Conservation (phyloP, 768 basidiomycete genomes). For the Lactifluus pinguis region DNA sequence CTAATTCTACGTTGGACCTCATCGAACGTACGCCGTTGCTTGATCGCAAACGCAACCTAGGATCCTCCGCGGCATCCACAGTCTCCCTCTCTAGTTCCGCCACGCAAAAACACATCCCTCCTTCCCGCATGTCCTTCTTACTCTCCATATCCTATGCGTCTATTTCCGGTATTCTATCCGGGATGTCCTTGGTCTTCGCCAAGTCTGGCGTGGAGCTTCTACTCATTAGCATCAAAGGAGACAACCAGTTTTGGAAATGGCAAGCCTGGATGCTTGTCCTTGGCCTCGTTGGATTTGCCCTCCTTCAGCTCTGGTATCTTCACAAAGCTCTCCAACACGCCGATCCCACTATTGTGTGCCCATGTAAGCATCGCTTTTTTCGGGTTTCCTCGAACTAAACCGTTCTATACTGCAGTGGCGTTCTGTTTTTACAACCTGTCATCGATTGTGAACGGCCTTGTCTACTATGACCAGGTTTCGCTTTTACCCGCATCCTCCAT, state of each 20-base stretch:
- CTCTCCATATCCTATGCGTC: conserved; percentile 82
- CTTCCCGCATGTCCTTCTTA: conserved; percentile 44
- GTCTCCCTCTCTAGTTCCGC: conserved; percentile 13
- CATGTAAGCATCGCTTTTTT: conserved; percentile 40
- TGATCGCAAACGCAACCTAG: conserved; percentile 31
- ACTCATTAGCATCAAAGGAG: conserved; percentile 61
- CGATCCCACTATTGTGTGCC: conserved; percentile 80
- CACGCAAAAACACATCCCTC: conserved; percentile 19
- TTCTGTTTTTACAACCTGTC: conserved; percentile 95
- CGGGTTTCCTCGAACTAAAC: not conserved
- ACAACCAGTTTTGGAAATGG: conserved; percentile 81
- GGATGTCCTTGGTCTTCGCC: conserved; percentile 88
- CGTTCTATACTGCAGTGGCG: conserved; percentile 42
- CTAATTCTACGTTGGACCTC: conserved; percentile 18
- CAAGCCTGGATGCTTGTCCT: conserved; percentile 74
- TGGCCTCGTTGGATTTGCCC: conserved; percentile 61
- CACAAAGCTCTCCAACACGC: conserved; percentile 73
- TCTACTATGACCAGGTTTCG: conserved; percentile 83
- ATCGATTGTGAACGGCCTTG: conserved; percentile 80
- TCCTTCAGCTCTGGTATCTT: conserved; percentile 79
- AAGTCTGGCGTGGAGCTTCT: conserved; percentile 90
- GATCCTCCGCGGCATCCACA: conserved; percentile 24
- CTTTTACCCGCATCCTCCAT: conserved; percentile 62
- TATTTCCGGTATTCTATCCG: conserved; percentile 79
- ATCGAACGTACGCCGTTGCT: conserved; percentile 53